A percentile compares a stretch with the other conserved stretches of the same genome.
Conservation (phyloP, 768 basidiomycete species). For the Leucocoprinus sp. region DNA sequence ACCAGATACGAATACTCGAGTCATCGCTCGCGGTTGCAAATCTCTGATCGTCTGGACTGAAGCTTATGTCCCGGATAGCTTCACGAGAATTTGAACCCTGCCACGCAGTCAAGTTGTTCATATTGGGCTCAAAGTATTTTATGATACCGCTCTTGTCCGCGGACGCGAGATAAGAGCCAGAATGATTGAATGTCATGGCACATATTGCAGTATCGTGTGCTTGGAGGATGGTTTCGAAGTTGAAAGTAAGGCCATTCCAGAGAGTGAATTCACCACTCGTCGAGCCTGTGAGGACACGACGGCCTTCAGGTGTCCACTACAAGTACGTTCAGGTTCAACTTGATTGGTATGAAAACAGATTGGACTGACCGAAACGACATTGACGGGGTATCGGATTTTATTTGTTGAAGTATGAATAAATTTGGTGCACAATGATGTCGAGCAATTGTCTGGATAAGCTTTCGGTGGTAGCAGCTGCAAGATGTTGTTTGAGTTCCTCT, state of each 20-base stretch:
- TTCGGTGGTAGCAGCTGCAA: conserved; percentile 84
- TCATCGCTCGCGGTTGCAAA: conserved; percentile 97
- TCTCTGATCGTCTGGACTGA: conserved; percentile 84
- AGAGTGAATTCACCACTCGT: conserved; percentile 97
- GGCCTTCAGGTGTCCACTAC: conserved; percentile 98
- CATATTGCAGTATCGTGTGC: conserved; percentile 95
- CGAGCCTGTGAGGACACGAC: conserved; percentile 89
- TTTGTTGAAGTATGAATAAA: conserved; percentile 98
- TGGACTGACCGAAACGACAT: conserved; percentile 78
- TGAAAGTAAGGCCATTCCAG: conserved; percentile 99
- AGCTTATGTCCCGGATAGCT: conserved; percentile 85
- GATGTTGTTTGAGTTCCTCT: conserved; percentile 14
- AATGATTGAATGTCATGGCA: conserved; percentile 82
- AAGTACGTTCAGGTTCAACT: conserved; percentile 1
- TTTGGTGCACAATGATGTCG: conserved; percentile 92
- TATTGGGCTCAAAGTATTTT: conserved; percentile 98
- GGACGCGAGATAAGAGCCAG: conserved; percentile 88
- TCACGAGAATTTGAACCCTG: conserved; percentile 81
- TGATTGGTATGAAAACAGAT: background rate
- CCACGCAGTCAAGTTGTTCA: conserved; percentile 97
- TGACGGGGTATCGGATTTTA: conserved; percentile 96
- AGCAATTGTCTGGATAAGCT: conserved; percentile 85
- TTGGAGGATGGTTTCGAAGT: conserved; percentile 99
- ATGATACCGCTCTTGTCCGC: conserved; percentile 91
- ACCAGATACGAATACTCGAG: conserved; percentile 91